Conservation (phyloP, 805 yeast genomes). For the Metschnikowia chrysomelidarum region DNA sequence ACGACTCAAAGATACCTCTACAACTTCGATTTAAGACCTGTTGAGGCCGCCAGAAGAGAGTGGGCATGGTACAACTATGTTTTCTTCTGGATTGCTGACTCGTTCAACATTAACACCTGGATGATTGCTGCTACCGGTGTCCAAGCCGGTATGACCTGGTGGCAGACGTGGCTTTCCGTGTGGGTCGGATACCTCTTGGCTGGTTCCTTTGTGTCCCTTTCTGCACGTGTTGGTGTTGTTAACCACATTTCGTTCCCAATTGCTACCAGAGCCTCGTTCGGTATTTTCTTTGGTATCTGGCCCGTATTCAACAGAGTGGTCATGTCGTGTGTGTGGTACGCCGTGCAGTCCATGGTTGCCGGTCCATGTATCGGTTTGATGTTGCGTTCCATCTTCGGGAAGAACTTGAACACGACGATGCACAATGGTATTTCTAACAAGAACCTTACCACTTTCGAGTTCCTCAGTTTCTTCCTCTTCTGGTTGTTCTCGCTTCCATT, state of each 20-base stretch:
- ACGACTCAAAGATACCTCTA: slow-evolving; percentile 62
- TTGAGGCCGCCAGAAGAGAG: slow-evolving; percentile 67
- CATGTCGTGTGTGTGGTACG: slow-evolving; percentile 85
- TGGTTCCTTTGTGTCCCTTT: slow-evolving; percentile 65
- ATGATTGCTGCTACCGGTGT: slow-evolving; percentile 85
- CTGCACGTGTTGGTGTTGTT: slow-evolving; percentile 75
- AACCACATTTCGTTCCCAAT: slow-evolving; percentile 88
- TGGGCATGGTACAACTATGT: slow-evolving; percentile 86
- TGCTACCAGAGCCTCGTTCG: slow-evolving; percentile 76
- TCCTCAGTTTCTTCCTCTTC: slow-evolving; percentile 75
- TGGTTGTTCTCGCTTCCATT: slow-evolving; percentile 81
- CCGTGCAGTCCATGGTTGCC: slow-evolving; percentile 83
- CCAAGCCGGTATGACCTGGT: slow-evolving; percentile 73
- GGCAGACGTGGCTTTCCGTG: slow-evolving; percentile 88
- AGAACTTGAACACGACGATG: slow-evolving; percentile 57
- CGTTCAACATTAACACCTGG: slow-evolving; percentile 88
- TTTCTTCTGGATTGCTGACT: slow-evolving; percentile 84
- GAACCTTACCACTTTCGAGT: slow-evolving; percentile 68
- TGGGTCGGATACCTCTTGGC: slow-evolving; percentile 80
- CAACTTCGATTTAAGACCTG: slow-evolving; percentile 78
- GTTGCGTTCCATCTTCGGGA: slow-evolving; percentile 71
- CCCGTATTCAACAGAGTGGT: slow-evolving; percentile 86
- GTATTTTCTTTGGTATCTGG: slow-evolving; percentile 85
- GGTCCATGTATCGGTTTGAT: slow-evolving; percentile 72
- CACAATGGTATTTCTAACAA: slow-evolving; percentile 59